Evolutionary conservation across 352 stramenopile genomes (phyloP).

Genomic region (Globisporangium viniferum): DNA sequence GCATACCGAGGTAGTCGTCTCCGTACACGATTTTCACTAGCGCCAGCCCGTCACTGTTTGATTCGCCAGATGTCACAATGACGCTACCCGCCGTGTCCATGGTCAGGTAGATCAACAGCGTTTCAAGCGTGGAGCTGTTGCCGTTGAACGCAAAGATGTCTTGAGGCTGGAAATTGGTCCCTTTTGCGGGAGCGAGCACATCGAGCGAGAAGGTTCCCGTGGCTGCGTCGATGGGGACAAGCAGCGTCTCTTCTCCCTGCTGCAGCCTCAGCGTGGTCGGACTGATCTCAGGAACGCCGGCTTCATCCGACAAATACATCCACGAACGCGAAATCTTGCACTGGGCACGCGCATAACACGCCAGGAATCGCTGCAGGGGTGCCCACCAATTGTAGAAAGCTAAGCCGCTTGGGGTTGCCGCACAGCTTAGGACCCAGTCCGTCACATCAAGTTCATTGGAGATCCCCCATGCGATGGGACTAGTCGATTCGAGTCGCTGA

Average conservation of each 20-base stretch:
- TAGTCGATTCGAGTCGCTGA: background rate
- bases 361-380: constrained; percentile 23
- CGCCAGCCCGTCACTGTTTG: background rate
- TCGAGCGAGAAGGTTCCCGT: background rate
- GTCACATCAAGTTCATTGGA: constrained; percentile 4
- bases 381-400: constrained; percentile 28
- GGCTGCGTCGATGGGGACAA: background rate
- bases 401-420: background rate
- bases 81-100: constrained; percentile 9
- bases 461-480: background rate
- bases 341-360: constrained; percentile 22
- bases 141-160: background rate
- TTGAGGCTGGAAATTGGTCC: constrained; percentile 1
- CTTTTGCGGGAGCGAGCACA: background rate
- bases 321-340: constrained; percentile 3
- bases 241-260: background rate
- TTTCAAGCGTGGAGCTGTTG: constrained; percentile 4
- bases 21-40: constrained; percentile 9
- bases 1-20: constrained; percentile 10
- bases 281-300: background rate
- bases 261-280: background rate
- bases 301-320: background rate
- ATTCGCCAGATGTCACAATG: background rate
- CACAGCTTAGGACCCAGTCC: background rate
- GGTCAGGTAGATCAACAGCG: constrained; percentile 8